Conservation (phyloP, 352 stramenopile genomes). For the Pythium aquatile region DNA sequence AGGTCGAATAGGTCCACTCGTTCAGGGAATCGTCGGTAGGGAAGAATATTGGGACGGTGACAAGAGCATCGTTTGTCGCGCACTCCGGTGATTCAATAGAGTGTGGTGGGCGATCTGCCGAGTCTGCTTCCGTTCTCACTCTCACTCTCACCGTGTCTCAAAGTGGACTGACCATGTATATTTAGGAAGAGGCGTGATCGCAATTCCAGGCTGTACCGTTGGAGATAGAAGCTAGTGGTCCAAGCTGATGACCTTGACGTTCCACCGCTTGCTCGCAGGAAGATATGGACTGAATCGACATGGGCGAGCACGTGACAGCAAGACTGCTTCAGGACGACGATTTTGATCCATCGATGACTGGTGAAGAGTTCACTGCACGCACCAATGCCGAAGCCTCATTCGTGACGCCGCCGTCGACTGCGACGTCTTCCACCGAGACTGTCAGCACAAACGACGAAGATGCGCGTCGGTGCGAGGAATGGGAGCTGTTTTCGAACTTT, state of each 20-base stretch:
- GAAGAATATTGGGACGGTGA: not conserved
- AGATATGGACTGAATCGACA: constrained; percentile 18
- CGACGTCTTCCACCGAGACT: constrained; percentile 20
- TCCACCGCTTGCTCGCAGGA: not conserved
- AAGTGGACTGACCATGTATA: constrained; percentile 7
- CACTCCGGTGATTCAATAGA: not conserved
- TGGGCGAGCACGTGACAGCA: not conserved
- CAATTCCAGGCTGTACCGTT: not conserved
- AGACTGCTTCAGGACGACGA: not conserved
- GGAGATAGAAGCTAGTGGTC: no score
- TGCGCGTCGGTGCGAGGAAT: constrained; percentile 23
- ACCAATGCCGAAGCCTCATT: not conserved
- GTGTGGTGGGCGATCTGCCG: not conserved
- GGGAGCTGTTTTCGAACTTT: constrained; percentile 28
- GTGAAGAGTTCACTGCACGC: not conserved
- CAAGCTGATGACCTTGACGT: constrained; percentile 6
- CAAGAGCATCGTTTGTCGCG: not conserved
- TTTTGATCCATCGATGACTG: not conserved
- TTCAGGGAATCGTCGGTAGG: not conserved
- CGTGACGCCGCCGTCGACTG: constrained; percentile 11
- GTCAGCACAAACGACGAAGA: constrained; percentile 27
- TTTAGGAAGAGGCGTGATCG: not conserved
- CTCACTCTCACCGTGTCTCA: not conserved
- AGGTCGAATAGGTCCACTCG: not conserved
- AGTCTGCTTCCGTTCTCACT: not conserved